Conservation (phyloP, 371 early-diverging fungal genomes). For the Mucor piriformis region DNA sequence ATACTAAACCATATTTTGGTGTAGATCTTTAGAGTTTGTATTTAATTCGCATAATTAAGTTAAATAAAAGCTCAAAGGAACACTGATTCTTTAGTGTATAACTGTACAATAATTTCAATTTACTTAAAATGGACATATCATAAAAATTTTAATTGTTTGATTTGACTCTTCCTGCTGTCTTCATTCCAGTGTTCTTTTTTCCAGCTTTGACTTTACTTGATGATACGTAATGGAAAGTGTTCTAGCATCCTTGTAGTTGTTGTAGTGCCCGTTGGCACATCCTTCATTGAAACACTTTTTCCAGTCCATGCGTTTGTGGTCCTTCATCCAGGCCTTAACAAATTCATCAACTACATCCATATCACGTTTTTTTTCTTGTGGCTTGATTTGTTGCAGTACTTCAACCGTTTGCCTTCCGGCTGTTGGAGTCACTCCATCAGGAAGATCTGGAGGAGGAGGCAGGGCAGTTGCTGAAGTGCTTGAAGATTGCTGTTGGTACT, state of each 20-base stretch:
- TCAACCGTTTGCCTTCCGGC: slow-evolving; percentile 8
- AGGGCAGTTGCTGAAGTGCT: slow-evolving; percentile 12
- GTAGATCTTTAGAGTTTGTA: slow-evolving; percentile 1
- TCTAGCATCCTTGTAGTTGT: slow-evolving; percentile 11
- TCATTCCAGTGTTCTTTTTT: slow-evolving; percentile 13
- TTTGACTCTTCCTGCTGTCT: slow-evolving; percentile 4
- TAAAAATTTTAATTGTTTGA: background rate
- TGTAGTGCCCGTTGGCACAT: slow-evolving; percentile 9
- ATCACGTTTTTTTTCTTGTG: slow-evolving; percentile 7
- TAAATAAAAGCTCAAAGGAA: slow-evolving; percentile 7
- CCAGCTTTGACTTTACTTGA: slow-evolving; percentile 4
- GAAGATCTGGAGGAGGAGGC: slow-evolving; percentile 11
- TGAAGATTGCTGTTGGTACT: slow-evolving; percentile 11
- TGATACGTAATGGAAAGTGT: slow-evolving; percentile 11
- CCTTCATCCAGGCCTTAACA: slow-evolving; percentile 6
- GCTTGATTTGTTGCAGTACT: slow-evolving; percentile 8
- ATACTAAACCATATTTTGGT: background rate
- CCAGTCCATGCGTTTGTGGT: slow-evolving; percentile 13
- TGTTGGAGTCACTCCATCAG: slow-evolving; percentile 8
- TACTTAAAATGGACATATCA: background rate
- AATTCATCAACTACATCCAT: slow-evolving; percentile 11
- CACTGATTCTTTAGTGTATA: slow-evolving; percentile 8
- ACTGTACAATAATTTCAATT: background rate
- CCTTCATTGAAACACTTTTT: slow-evolving; percentile 14
- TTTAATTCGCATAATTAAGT: slow-evolving; percentile 5